These are phyloP conservation scores for Cicer bijugum DNA, from an alignment of 306 rosid genomes.

Conservation along the genomic window DNA sequence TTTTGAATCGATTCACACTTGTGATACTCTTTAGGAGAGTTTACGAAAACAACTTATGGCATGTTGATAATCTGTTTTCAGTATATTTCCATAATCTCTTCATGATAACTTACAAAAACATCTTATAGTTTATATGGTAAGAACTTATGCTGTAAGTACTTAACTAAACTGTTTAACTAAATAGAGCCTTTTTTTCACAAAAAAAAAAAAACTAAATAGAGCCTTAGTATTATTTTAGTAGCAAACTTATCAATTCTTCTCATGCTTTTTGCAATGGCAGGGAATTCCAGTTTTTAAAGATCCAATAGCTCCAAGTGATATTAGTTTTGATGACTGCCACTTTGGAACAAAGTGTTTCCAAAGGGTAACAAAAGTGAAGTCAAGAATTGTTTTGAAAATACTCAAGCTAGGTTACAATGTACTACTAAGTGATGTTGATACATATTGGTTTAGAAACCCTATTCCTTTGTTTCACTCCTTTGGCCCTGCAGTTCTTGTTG, in stretches of 20 bases:
- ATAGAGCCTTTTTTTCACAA: too few species aligned
- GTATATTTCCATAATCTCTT: too few species aligned
- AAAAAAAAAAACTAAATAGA: too few species aligned
- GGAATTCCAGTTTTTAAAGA: constrained; percentile 86
- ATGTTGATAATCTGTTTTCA: too few species aligned
- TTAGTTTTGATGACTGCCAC: constrained; percentile 84
- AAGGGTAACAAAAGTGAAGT: constrained; percentile 95
- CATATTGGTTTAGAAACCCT: constrained; percentile 87
- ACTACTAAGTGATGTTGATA: constrained; percentile 90
- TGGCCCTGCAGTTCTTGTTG: constrained; percentile 71
- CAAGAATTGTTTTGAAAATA: constrained; percentile 79
- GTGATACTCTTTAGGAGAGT: too few species aligned
- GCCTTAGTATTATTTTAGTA: too few species aligned
- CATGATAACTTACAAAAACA: too few species aligned
- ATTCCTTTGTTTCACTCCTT: constrained; percentile 67
- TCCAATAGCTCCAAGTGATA: constrained; percentile 70
- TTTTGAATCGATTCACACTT: too few species aligned
- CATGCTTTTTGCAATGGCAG: constrained; percentile 47
- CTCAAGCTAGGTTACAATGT: constrained; percentile 86
- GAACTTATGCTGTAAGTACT: too few species aligned
- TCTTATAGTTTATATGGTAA: too few species aligned
- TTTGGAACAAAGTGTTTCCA: constrained; percentile 93
- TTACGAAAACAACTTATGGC: too few species aligned
- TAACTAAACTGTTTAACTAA: too few species aligned
- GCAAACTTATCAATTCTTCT: background rate